Evolutionary conservation across 768 basidiomycete genomes (phyloP).

Genomic region (Boletus tylopilopsis): DNA sequence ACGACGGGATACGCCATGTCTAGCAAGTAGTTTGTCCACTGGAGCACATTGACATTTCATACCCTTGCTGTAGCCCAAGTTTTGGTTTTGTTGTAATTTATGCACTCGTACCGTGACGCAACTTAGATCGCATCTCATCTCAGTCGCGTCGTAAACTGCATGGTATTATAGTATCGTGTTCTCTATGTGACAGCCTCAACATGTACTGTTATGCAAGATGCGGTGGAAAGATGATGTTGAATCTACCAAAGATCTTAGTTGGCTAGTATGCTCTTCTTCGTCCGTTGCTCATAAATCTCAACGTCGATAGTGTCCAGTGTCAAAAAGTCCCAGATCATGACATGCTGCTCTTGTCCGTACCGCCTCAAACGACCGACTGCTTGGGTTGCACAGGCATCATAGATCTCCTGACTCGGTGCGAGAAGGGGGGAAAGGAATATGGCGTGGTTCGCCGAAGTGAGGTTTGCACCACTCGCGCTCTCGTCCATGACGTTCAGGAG

Average conservation of each 20-base stretch:
- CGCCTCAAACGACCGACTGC: conserved; percentile 81
- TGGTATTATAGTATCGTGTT: neutral
- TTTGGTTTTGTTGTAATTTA: no score
- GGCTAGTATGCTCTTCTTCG: conserved; percentile 24
- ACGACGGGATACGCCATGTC: conserved; percentile 85
- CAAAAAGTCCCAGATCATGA: conserved; percentile 79
- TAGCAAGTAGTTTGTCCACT: conserved; percentile 49
- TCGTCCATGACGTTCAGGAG: conserved; percentile 93
- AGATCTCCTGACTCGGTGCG: conserved; percentile 76
- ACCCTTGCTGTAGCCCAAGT: conserved; percentile 22
- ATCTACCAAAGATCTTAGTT: conserved; percentile 17
- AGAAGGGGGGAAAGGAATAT: conserved; percentile 93
- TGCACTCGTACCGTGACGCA: no score
- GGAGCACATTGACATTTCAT: conserved; percentile 8
- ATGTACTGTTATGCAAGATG: conserved; percentile 9
- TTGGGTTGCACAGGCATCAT: conserved; percentile 79
- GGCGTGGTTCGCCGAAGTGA: conserved; percentile 92
- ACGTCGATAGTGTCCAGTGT: conserved; percentile 88
- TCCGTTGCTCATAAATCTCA: conserved; percentile 65
- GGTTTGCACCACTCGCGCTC: conserved; percentile 89
- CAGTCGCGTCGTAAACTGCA: neutral
- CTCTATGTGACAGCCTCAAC: neutral
- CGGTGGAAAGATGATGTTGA: conserved; percentile 1
- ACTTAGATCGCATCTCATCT: no score
- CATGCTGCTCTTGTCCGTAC: conserved; percentile 78